Conservation (phyloP, 2,329 filamentous ascomycete genomes). For the Colletotrichum kahawae region DNA sequence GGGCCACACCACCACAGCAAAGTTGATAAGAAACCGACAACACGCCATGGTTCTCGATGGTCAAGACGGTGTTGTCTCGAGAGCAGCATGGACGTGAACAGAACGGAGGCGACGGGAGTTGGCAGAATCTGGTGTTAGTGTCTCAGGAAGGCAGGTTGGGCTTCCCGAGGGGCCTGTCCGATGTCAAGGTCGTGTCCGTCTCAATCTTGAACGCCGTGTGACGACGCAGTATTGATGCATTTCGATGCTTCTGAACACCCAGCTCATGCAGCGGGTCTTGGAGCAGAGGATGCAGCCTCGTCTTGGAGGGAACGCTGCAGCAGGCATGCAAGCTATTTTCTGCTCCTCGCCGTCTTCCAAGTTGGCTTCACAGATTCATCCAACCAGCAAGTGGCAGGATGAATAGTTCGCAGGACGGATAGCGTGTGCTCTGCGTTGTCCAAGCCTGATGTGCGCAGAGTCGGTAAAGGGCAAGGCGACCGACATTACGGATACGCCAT, state of each 20-base stretch:
- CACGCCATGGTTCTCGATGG: not conserved
- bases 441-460: not conserved
- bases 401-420: not conserved
- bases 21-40: constrained; percentile 3
- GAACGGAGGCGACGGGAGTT: not conserved
- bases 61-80: not conserved
- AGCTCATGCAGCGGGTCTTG: not conserved
- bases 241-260: not conserved
- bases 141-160: not conserved
- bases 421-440: not conserved
- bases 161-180: not conserved
- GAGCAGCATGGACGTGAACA: not conserved
- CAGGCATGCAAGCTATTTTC: not conserved
- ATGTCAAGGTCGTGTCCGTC: not conserved
- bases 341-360: not conserved
- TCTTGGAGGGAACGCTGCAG: not conserved
- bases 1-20: constrained; percentile 6
- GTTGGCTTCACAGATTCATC: not conserved
- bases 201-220: not conserved
- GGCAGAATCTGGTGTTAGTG: constrained; percentile 13
- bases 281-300: not conserved
- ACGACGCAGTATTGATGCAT: not conserved
- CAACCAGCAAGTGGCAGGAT: not conserved
- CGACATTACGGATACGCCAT: not conserved
- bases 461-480: not conserved